Evolutionary conservation across 257 asterid species (phyloP), one percentile per base, ranked within the genome.

Genomic region (Solanum habrochaites): DNA sequence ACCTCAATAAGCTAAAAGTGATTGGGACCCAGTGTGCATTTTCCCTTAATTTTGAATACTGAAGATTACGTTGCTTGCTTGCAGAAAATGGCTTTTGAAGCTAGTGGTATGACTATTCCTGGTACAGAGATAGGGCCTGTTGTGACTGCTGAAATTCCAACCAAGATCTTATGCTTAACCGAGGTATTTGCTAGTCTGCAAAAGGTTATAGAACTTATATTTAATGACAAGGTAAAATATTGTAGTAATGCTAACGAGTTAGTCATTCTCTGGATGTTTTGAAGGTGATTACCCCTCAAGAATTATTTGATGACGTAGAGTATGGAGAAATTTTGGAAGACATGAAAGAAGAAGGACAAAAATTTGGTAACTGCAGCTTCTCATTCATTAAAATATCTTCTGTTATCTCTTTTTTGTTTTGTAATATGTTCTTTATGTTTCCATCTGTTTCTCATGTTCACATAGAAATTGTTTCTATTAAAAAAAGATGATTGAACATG

Each of bases 251-350:
- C 43, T 80, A 18, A 47, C 47, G 74, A 32, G 85, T 66, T 86
- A 82, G 77, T 82, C 83, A 18, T 80, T 42, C 67, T 47, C 85
- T 80, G 42, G 11, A 80, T 80, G 40, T 83, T 83, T 56, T 87
- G 42, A 69, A 92, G 96, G 95, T 88, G 43, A 91, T 94, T 89
- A 89, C 93, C 83, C 84, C 86, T 83, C 94, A 91, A 39, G 97
- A 94, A 86, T 83, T 94, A 90, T 90, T 86, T 92, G 90, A 94
- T 86, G 95, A 94, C 27, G 93, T 89, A 56, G 95, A 92, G 83
- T 94, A 93, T 85, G 93, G 88, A 83, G 97, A 94, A 88, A 94
- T 94, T 88, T 89, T 94, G 72, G 94, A 91, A 90, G 97, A 94
- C 84, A 92, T 94, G 95, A 93, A 87, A 87, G 94, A 90, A 83